Base-by-base conservation (phyloP, 306 rosid genomes). In the Ziziphus jujuba region DNA sequence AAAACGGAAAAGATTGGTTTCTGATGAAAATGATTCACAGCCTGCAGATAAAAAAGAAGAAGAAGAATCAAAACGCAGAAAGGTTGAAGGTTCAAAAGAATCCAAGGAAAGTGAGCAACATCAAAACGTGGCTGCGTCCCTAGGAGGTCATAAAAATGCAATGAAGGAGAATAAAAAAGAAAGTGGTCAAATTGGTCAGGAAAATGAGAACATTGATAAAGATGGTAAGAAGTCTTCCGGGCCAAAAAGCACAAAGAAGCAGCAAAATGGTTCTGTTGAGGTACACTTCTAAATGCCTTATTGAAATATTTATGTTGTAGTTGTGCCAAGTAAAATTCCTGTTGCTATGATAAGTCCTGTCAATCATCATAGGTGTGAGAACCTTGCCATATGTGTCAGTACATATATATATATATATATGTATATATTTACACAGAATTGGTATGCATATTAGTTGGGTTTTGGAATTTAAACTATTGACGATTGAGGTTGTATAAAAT, bases 61-160 rank as follows among this genome's bases (percentile, higher is more conserved):
- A 52, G 98, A 92, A 64, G 88, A 80, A 73, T 53, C 66, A 33
- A 91, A 91, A 65, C 71, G 84, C 43, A 82, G 84, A 66, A 89
- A 81, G 84, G 6, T 74, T 25, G 87, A 78, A 59, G 65, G 72
- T 53, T 56, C 22, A 61, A 62, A 69, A 43, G 76, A 72, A 75
- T 61, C 81, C 13, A 60, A 64, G 64, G 82, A 61, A 77, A 74
- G 63, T 52, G 61, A 72, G 44, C 80, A 70, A 38, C 67, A 71
- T 13, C 69, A 31, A 45, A 69, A 72, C 60, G 20, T 65, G 34
- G 50, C 78, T 59, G 76, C 19, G 7, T 52, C 61, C 22, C 66
- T 57, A 50, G 74, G 58, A 23, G 55, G 35, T 69, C 67, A 66
- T 62, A 57, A 20, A 49, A 63, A 63, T 77, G 65, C 58, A 25